These are phyloP conservation scores for Xylona heveae DNA, from an alignment of 495 filamentous ascomycete genomes.

Conservation along the genomic window DNA sequence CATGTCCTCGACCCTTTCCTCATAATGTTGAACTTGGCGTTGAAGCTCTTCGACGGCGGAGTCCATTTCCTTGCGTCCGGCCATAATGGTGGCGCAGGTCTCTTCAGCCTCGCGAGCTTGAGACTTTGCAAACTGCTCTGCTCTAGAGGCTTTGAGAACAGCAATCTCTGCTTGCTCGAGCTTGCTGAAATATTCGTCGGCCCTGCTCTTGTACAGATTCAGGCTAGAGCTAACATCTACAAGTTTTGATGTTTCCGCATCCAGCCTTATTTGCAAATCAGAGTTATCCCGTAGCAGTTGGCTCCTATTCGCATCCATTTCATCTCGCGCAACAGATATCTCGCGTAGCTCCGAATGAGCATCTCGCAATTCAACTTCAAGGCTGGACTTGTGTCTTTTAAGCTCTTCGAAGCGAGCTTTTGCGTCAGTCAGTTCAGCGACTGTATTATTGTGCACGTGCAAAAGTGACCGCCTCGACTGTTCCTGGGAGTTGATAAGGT, in stretches of 20 bases:
- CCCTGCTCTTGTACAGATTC: slow-evolving; percentile 74
- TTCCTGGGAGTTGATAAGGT: slow-evolving; percentile 85
- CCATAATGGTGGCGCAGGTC: slow-evolving; percentile 70
- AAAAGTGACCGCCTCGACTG: slow-evolving; percentile 64
- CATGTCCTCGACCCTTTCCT: slow-evolving; percentile 82
- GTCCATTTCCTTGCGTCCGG: slow-evolving; percentile 83
- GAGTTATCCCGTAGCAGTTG: slow-evolving; percentile 86
- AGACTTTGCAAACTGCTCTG: slow-evolving; percentile 82
- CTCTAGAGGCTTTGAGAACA: slow-evolving; percentile 74
- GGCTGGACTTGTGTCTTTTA: slow-evolving; percentile 49
- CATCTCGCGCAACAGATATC: slow-evolving; percentile 50
- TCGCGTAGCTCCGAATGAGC: slow-evolving; percentile 67
- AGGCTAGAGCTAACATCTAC: slow-evolving; percentile 69
- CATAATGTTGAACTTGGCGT: slow-evolving; percentile 66
- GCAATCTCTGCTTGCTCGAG: slow-evolving; percentile 93
- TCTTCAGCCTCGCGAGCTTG: slow-evolving; percentile 84
- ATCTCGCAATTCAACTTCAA: slow-evolving; percentile 86
- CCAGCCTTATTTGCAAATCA: slow-evolving; percentile 82
- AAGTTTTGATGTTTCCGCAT: slow-evolving; percentile 68
- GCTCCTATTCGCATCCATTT: slow-evolving; percentile 61
- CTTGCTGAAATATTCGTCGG: slow-evolving; percentile 95
- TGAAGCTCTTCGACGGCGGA: slow-evolving; percentile 75
- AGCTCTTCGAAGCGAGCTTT: slow-evolving; percentile 73
- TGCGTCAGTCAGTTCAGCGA: slow-evolving; percentile 64
- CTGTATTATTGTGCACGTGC: slow-evolving; percentile 63